Base-by-base conservation (phyloP, 1,139 yeast genomes). In the Suhomyces maxii region DNA sequence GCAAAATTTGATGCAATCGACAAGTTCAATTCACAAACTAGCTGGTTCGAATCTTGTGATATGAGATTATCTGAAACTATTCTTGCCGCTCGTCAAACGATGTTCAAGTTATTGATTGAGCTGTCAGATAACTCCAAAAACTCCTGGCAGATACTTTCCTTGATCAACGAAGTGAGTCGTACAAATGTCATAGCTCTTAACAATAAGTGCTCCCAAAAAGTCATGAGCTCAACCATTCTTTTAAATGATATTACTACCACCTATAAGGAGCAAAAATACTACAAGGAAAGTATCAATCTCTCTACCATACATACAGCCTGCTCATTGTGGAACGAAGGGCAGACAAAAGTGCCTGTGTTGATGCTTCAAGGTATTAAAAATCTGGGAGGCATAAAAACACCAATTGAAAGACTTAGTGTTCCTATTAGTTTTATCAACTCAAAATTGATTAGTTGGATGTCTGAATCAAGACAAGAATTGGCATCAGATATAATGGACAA, bases 381-480 rank as follows among this genome's bases (percentile, higher is more conserved):
- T 2, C 36, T 47, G 3, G 60, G 59, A 8, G 58, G 57, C 8
- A 55, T 64, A 13, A 39, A 48, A 4, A 48, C 63, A 8, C 63
- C 69, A 5, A 38, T 59, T 13, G 45, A 53, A 1, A 46, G 52
- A 6, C 48, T 73, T 32, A 58, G 57, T 6, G 53, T 75, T 8
- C 63, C 63, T 39, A 45, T 47, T 34, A 46, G 57, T n/a, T 56
- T 71, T 28, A 55, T 83, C 1, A 67, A 69, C 33, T 77, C 89
- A 0, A 67, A 63, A n/a, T 62, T 89, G 46, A 89, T 84, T 0
- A 73, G 77, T 41, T 89, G 97, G 96, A 69, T 82, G 47, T 76
- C 89, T 0, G 77, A 73, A 37, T 86, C 95, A 0, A 77, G 86
- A 41, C 85, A 83, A 47, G 95, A 84, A 48, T 71, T 83, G 25